Percentiles rank a stretch among this genome's conserved stretches.
phyloP scores from a whole-genome alignment of 73 alveolate genomes.

The Loxodes magnus region DNA sequence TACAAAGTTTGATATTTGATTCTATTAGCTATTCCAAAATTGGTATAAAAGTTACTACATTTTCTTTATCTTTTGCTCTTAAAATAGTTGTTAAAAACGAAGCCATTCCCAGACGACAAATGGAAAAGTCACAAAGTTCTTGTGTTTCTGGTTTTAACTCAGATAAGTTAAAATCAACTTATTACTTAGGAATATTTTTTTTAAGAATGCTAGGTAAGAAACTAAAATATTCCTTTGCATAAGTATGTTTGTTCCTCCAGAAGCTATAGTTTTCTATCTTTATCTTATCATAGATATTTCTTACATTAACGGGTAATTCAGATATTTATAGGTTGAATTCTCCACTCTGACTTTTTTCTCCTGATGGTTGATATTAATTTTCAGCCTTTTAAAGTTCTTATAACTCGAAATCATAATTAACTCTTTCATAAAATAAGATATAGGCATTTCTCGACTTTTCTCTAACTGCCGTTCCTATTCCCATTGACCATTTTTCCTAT shows the following conservation, averaged over 20 bases:
- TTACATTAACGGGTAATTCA: constrained; percentile 11
- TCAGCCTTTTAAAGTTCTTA: constrained; percentile 6
- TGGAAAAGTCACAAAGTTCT: constrained; percentile 3
- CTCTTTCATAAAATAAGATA: constrained; percentile 73
- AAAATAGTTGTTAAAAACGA: constrained; percentile 25
- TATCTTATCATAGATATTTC: constrained; percentile 16
- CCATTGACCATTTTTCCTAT: constrained; percentile 19
- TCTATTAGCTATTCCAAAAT: constrained; percentile 12
- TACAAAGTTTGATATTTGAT: constrained; percentile 9
- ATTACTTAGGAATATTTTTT: constrained; percentile 10
- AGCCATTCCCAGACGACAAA: constrained; percentile 14
- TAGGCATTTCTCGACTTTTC: constrained; percentile 65
- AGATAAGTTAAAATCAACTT: constrained; percentile 5
- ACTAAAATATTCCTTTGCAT: constrained; percentile 42
- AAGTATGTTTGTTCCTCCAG: constrained; percentile 55
- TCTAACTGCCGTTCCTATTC: constrained; percentile 2
- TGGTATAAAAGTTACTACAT: constrained; percentile 16
- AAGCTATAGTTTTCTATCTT: constrained; percentile 56
- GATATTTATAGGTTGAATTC: not conserved
- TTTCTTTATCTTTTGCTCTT: constrained; percentile 27
- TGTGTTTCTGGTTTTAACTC: not conserved
- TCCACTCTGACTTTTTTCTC: not conserved
- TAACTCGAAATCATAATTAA: constrained; percentile 35
- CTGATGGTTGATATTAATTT: constrained; percentile 2
- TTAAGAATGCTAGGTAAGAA: constrained; percentile 30